Conservation (phyloP, 2,329 filamentous ascomycete species). For the Penicillium crustosum region DNA sequence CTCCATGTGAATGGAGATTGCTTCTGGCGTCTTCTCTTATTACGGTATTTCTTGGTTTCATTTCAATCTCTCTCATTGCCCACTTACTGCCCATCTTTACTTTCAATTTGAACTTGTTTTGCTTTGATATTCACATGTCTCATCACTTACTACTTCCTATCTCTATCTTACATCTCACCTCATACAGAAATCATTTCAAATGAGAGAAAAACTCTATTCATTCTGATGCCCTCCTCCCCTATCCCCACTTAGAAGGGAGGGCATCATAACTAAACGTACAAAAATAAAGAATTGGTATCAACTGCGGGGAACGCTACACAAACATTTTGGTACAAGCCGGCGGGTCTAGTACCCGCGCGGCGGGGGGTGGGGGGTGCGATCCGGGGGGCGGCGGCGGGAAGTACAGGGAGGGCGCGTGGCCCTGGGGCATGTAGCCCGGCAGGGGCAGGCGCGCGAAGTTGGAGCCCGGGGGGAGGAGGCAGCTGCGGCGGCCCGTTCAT, state of each 20-base stretch:
- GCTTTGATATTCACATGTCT: neutral
- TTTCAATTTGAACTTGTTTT: neutral
- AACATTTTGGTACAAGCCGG: constrained; percentile 2
- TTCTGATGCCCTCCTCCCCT: constrained; percentile 1
- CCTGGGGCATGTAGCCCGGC: constrained; percentile 28
- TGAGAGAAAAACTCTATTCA: neutral
- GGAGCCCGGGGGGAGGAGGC: constrained; percentile 40
- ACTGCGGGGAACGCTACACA: constrained; percentile 8
- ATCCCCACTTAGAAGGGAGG: constrained; percentile 2
- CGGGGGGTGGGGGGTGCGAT: constrained; percentile 10
- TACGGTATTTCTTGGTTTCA: neutral
- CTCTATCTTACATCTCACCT: neutral
- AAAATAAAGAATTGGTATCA: constrained; percentile 10
- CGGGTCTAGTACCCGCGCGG: constrained; percentile 18
- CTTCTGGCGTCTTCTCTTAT: neutral
- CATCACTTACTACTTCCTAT: neutral
- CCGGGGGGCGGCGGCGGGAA: constrained; percentile 16
- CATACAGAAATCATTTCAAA: neutral
- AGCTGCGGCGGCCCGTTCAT: constrained; percentile 40
- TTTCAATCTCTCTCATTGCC: too few relatives aligned
- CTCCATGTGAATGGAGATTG: neutral
- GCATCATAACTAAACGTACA: constrained; percentile 7
- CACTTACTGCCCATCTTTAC: neutral
- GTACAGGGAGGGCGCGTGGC: constrained; percentile 14
- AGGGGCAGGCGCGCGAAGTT: constrained; percentile 37